phyloP scores from a whole-genome alignment of 352 stramenopile genomes.

The Globisporangium perplexum region DNA sequence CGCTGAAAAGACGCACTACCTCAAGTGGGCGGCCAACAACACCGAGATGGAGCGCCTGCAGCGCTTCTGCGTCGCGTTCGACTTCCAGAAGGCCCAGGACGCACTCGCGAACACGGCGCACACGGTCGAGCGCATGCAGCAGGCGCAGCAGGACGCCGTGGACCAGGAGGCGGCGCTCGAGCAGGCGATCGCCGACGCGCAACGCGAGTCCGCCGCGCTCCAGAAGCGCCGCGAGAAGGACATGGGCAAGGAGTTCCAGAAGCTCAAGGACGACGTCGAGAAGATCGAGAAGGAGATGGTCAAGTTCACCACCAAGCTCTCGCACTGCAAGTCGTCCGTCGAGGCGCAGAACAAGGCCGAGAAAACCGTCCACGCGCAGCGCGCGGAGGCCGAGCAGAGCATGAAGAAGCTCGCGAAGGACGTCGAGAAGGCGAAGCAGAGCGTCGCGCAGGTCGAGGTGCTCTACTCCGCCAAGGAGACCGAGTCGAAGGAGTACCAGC shows the following conservation, averaged over 20 bases:
- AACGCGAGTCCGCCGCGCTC: slow-evolving; percentile 80
- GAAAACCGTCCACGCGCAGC: slow-evolving; percentile 58
- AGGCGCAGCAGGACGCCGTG: slow-evolving; percentile 68
- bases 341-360: slow-evolving; percentile 60
- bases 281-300: slow-evolving; percentile 77
- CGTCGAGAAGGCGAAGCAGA: slow-evolving; percentile 68
- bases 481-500: slow-evolving; percentile 68
- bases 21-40: slow-evolving; percentile 98
- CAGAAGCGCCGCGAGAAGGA: slow-evolving; percentile 77
- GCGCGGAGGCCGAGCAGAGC: slow-evolving; percentile 67
- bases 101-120: slow-evolving; percentile 83
- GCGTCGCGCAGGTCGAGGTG: slow-evolving; percentile 45
- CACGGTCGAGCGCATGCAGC: slow-evolving; percentile 87
- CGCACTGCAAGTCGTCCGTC: slow-evolving; percentile 66
- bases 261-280: slow-evolving; percentile 78
- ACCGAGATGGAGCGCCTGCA: slow-evolving; percentile 97
- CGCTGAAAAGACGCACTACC: slow-evolving; percentile 96
- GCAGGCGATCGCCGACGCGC: slow-evolving; percentile 68
- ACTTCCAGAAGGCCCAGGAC: slow-evolving; percentile 90
- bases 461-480: slow-evolving; percentile 44
- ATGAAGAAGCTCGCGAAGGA: slow-evolving; percentile 82
- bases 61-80: slow-evolving; percentile 95
- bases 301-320: slow-evolving; percentile 78
- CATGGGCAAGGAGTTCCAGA: slow-evolving; percentile 81
- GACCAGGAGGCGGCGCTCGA: slow-evolving; percentile 46